phyloP scores from a whole-genome alignment of 345 rosid genomes.

The Aquilaria malaccensis region DNA sequence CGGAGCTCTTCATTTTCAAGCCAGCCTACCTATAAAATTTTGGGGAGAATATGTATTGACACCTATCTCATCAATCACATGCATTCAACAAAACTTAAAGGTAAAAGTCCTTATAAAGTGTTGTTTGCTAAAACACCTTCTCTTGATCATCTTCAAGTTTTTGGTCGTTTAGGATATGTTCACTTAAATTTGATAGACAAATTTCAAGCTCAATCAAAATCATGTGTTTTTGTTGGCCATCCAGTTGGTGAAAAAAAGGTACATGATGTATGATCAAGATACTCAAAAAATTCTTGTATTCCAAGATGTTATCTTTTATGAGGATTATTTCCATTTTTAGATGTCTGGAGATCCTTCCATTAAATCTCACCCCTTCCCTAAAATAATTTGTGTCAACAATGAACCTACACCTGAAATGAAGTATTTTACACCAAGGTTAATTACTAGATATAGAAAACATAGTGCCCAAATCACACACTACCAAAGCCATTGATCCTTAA shows the following conservation, averaged over 20 bases:
- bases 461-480: too few relatives aligned
- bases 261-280: background rate
- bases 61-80: background rate
- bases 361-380: too few relatives aligned
- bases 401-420: too few relatives aligned
- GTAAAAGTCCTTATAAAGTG: too few relatives aligned
- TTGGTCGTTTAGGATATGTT: background rate
- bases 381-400: too few relatives aligned
- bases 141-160: background rate
- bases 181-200: background rate
- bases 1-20: background rate
- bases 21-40: background rate
- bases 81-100: background rate
- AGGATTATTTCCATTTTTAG: background rate
- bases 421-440: too few relatives aligned
- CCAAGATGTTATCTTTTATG: background rate
- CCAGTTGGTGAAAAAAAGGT: background rate
- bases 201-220: too few relatives aligned
- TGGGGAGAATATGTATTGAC: background rate
- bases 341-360: too few relatives aligned
- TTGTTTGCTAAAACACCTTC: too few relatives aligned
- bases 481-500: too few relatives aligned
- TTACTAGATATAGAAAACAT: too few relatives aligned
- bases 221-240: background rate
- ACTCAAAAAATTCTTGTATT: background rate